Evolutionary conservation across 1,284 basidiomycete genomes (phyloP), one percentile per base, ranked within the genome.

Genomic region (Athelia sp.): DNA sequence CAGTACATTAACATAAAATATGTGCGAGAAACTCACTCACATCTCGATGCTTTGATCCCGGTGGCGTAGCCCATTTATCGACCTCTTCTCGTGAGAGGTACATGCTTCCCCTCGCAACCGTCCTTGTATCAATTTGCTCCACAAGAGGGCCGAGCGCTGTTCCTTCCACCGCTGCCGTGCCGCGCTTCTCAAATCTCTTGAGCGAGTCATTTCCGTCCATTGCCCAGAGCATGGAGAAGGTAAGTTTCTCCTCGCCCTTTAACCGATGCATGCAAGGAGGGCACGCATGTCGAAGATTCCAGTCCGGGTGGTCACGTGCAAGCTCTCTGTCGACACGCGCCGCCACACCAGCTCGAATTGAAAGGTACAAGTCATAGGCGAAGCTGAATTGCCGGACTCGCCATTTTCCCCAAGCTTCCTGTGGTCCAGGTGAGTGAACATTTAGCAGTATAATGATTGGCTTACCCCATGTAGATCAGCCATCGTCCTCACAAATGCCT

Each of bases 401-500:
- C 26, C 50, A 42, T 1, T n/a, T 34, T 6, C 32, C 26, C 31
- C 43, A 56, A 18, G 45, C 44, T 1, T 47, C 23, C 53, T 54
- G 31, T 10, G 35, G 18, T n/a, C 13, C 23, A 44, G 43, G 2
- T 52, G 42, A 9, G 46, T 42, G 4, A 44, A 49, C 15, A 21
- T n/a, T 47, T 40, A 47, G 46, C 6, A 43, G 51, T 31, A 54
- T 54, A 0, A 47, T 48, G 45, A 58, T 54, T 15, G 49, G 13
- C 21, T 52, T 43, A 21, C 45, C 15, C 3, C 21, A 19, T 58
- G 57, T 0, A 57, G 42, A 22, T 60, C 51, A n/a, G 34, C 51
- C 0, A 56, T 36, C 4, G 47, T 48, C 22, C 51, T 51, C 22
- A 54, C 40, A 44, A 52, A 60, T 3, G 48, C 42, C 19, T 60